phyloP scores from a whole-genome alignment of 2,329 filamentous ascomycete species.

The Aspergillus awamori region DNA sequence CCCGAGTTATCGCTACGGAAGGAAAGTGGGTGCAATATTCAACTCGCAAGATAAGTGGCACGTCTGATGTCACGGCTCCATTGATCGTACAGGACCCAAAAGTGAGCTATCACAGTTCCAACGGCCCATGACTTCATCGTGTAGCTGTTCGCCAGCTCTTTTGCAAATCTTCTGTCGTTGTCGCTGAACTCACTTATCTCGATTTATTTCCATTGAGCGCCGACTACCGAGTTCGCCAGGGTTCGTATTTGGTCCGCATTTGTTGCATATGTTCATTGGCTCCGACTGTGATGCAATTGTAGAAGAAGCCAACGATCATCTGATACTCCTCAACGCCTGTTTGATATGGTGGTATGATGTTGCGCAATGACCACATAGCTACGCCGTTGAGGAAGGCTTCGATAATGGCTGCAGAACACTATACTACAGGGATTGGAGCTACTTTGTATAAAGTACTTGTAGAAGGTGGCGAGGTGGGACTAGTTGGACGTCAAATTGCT shows the following conservation, averaged over 20 bases:
- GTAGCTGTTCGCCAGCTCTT: neutral
- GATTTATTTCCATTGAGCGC: too few relatives aligned
- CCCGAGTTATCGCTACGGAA: neutral
- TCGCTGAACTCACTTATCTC: neutral
- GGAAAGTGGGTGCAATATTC: neutral
- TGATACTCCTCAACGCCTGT: neutral
- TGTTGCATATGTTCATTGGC: neutral
- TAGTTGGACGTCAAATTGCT: neutral
- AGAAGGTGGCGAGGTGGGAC: neutral
- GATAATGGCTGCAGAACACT: neutral
- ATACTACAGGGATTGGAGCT: neutral
- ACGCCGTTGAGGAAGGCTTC: neutral
- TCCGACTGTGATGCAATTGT: neutral
- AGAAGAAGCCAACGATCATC: neutral
- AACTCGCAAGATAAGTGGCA: neutral
- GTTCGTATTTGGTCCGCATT: neutral
- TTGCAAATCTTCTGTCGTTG: neutral
- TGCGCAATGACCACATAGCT: neutral
- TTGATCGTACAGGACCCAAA: neutral
- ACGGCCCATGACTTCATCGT: conserved; percentile 8
- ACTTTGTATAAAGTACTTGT: neutral
- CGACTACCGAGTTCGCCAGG: neutral
- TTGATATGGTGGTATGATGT: neutral
- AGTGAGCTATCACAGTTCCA: neutral
- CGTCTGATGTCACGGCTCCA: conserved; percentile 9